Conservation (phyloP, 768 basidiomycete species). For the Suillus placidus region DNA sequence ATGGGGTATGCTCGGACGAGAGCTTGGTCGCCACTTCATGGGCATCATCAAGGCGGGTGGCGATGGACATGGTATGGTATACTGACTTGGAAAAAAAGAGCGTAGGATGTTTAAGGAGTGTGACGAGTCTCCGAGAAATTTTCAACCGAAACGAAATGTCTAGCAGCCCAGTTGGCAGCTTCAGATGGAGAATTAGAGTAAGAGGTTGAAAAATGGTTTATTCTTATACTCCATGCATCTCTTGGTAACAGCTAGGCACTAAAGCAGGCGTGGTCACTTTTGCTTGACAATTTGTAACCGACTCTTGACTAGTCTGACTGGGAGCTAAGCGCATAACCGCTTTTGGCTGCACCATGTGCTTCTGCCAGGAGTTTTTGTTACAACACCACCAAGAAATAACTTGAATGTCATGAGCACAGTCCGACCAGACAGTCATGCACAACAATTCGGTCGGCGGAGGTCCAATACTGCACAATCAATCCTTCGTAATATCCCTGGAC, state of each 20-base stretch:
- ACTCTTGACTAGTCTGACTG: neutral
- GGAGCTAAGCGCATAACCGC: conserved; percentile 1
- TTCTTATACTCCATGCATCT: neutral
- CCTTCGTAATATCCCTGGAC: conserved; percentile 41
- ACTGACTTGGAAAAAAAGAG: neutral
- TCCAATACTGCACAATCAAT: conserved; percentile 78
- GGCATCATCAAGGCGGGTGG: conserved; percentile 12
- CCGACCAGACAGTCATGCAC: conserved; percentile 65
- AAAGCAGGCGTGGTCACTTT: neutral
- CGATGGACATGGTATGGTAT: conserved; percentile 6
- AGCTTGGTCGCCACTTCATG: conserved; percentile 20
- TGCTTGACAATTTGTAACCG: neutral
- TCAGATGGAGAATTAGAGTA: neutral
- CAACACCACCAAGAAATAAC: neutral
- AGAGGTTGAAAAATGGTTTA: neutral
- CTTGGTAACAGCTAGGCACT: neutral
- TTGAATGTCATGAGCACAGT: conserved; percentile 52
- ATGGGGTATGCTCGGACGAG: conserved; percentile 17
- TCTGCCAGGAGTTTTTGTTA: neutral
- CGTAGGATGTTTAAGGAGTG: neutral
- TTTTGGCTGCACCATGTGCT: neutral
- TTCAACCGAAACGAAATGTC: neutral
- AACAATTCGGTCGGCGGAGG: conserved; percentile 57
- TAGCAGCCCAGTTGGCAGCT: neutral
- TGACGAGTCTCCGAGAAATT: neutral